Base-by-base conservation (phyloP, 176 grass and related monocot species). In the Tillandsia fasciculata region DNA sequence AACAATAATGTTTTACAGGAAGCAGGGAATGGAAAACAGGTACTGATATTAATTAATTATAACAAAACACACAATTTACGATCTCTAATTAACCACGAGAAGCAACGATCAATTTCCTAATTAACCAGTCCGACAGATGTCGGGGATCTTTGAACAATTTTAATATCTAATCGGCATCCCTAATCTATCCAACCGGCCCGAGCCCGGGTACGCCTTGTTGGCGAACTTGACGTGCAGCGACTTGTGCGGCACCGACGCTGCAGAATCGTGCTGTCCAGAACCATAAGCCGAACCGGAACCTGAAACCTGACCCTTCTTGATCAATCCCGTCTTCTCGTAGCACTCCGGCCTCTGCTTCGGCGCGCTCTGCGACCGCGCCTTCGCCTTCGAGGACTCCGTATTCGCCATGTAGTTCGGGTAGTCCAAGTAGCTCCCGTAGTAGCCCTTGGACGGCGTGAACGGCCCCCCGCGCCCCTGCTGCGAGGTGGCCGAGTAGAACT, bases 351-450 rank as follows among this genome's bases (percentile, higher is more conserved):
- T 63, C 84, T 82, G 84, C 77, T 75, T 99, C 22, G 94, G 94
- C 53, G 89, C 90, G 51, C 94, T 99, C 51, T 99, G 89, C 10
- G 94, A 99, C 2, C 94, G 76, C 17, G 82, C 79, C 82, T 93
- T 99, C 79, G 86, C 89, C 12, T 70, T 88, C 58, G 91, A 93
- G 3, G 94, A 99, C 72, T 99, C 84, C 0, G 94, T 99, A 78
- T 99, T 93, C 1, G 89, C 71, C 94, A 99, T 99, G 82, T 99
- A 99, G 78, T 90, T 99, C 2, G 94, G 94, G 74, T 84, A 82
- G 75, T 90, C 90, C 58, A 84, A 81, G 80, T 88, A 99, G n/a
- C 87, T 87, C 0, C 82, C 87, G 66, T 90, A 93, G 10, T 83
- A 75, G 76, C 89, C 93, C 69, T 93, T 90, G 15, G 87, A 72